These are phyloP conservation scores for Phytophthora podocarpi DNA, from an alignment of 352 stramenopile species.

Conservation along the genomic window DNA sequence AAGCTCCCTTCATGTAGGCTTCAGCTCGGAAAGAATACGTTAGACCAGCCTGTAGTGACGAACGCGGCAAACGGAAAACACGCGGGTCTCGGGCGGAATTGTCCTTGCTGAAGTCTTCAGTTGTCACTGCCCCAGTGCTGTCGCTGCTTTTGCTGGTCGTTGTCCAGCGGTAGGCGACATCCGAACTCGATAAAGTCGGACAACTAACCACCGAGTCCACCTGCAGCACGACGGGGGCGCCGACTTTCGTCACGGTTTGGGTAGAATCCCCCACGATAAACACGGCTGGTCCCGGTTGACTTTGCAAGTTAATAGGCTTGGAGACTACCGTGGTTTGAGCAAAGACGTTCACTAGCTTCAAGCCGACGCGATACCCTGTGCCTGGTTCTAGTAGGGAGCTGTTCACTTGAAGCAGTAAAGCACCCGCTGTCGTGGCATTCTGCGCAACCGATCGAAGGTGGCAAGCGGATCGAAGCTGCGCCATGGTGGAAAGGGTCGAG, in stretches of 20 bases:
- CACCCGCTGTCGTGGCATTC: slow-evolving; percentile 19
- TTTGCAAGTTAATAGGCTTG: slow-evolving; percentile 46
- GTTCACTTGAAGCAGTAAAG: slow-evolving; percentile 49
- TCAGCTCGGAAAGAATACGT: slow-evolving; percentile 66
- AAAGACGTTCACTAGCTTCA: slow-evolving; percentile 70
- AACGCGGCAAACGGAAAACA: slow-evolving; percentile 52
- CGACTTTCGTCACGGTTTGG: slow-evolving; percentile 41
- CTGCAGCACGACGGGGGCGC: slow-evolving; percentile 47
- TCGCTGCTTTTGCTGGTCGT: slow-evolving; percentile 24
- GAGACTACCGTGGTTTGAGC: slow-evolving; percentile 26
- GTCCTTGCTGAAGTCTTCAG: slow-evolving; percentile 45
- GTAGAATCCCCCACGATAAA: slow-evolving; percentile 52
- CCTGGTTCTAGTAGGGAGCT: slow-evolving; percentile 45
- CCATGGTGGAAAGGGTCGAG: slow-evolving; percentile 40
- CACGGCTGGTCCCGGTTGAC: slow-evolving; percentile 47
- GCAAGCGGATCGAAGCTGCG: slow-evolving; percentile 54
- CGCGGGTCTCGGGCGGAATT: slow-evolving; percentile 71
- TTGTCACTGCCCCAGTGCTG: background rate
- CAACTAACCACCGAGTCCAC: slow-evolving; percentile 56
- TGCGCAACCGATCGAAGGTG: slow-evolving; percentile 49
- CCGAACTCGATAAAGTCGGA: slow-evolving; percentile 33
- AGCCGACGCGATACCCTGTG: slow-evolving; percentile 47
- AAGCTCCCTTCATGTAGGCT: slow-evolving; percentile 43
- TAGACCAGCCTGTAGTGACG: slow-evolving; percentile 38
- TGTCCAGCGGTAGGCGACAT: slow-evolving; percentile 60